Percentiles rank a stretch among this genome's conserved stretches.
phyloP scores from a whole-genome alignment of 306 rosid genomes.

The Dalbergia cultrata region DNA sequence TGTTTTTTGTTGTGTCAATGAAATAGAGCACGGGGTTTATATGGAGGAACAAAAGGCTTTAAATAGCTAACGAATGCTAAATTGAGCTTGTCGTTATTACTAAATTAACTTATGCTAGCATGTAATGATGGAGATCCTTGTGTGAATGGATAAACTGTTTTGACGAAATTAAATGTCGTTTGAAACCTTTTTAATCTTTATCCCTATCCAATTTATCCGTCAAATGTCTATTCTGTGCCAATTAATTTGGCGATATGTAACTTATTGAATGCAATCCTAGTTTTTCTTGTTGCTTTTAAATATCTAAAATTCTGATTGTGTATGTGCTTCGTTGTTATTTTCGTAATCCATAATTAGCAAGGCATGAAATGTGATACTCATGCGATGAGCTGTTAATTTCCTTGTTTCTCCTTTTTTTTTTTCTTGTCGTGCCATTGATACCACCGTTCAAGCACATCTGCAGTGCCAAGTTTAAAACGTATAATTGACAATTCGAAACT shows the following conservation, averaged over 20 bases:
- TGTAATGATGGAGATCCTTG: neutral
- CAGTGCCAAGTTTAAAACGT: too few relatives aligned
- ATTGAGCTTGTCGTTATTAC: neutral
- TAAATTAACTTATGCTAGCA: neutral
- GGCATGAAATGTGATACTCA: too few relatives aligned
- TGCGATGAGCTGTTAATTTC: too few relatives aligned
- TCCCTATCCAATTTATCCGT: neutral
- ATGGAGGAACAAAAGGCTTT: neutral
- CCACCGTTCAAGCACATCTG: too few relatives aligned
- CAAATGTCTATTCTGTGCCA: neutral
- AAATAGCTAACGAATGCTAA: neutral
- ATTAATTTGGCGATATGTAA: too few relatives aligned
- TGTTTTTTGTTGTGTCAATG: neutral
- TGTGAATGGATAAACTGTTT: neutral
- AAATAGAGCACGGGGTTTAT: neutral
- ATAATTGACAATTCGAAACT: too few relatives aligned
- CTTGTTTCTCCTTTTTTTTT: too few relatives aligned
- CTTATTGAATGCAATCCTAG: neutral
- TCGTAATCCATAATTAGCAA: neutral
- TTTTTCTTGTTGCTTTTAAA: neutral
- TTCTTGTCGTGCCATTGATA: too few relatives aligned
- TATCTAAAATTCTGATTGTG: too few relatives aligned
- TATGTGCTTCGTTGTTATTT: neutral
- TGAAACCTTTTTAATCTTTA: neutral
- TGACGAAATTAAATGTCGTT: neutral